A percentile compares a stretch with the other conserved stretches of the same genome.
Conservation (phyloP, 1,284 basidiomycete genomes). For the Grifola frondosa region DNA sequence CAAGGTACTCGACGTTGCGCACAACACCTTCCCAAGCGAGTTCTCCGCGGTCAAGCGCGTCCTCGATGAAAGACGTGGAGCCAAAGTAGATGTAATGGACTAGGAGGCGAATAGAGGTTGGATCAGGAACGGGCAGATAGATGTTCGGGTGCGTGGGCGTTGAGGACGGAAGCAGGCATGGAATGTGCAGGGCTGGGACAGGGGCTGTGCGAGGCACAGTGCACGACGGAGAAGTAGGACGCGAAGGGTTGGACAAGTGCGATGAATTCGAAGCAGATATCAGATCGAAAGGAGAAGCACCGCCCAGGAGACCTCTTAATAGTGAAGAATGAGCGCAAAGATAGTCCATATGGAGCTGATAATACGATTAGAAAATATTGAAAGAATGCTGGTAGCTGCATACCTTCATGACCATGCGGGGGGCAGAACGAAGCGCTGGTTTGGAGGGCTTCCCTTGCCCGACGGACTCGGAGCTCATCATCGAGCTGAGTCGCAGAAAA, state of each 20-base stretch:
- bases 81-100: conserved; percentile 82
- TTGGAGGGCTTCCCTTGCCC: conserved; percentile 15
- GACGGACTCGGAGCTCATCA: conserved; percentile 17
- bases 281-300: conserved; percentile 59
- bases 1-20: conserved; percentile 80
- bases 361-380: conserved; percentile 6
- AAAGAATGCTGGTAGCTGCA: conserved; percentile 18
- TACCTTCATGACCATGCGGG: conserved; percentile 63
- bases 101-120: conserved; percentile 66
- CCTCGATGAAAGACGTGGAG: conserved; percentile 54
- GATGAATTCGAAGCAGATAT: conserved; percentile 35
- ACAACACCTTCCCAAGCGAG: conserved; percentile 77
- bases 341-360: conserved; percentile 70
- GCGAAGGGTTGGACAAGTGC: conserved; percentile 19
- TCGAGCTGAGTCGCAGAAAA: conserved; percentile 16
- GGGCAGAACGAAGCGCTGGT: conserved; percentile 47
- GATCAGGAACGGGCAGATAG: conserved; percentile 76
- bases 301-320: conserved; percentile 65
- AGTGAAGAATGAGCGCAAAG: conserved; percentile 72
- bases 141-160: conserved; percentile 62
- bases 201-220: conserved; percentile 24
- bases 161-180: conserved; percentile 60
- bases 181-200: conserved; percentile 50
- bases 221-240: conserved; percentile 20
- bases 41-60: conserved; percentile 55